Conservation (phyloP, 2,329 filamentous ascomycete genomes). For the Trichoderma cornu-damae region DNA sequence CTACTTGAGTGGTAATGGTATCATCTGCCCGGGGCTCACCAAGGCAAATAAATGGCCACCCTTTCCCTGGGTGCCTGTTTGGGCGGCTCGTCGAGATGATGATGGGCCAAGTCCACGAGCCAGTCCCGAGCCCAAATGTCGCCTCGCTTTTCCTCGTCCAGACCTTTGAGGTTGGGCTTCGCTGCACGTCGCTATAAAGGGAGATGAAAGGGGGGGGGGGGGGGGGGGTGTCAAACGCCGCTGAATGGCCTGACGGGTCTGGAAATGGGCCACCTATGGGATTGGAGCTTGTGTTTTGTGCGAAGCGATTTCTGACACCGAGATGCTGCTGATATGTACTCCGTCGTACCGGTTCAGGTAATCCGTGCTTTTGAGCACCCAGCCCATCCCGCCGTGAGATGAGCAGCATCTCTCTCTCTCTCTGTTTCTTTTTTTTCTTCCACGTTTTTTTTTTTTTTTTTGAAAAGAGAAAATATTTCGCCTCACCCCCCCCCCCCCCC, state of each 20-base stretch:
- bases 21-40: too few species aligned
- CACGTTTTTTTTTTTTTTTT: not conserved
- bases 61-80: not conserved
- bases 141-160: conserved; percentile 14
- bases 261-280: conserved; percentile 6
- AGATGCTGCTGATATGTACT: not conserved
- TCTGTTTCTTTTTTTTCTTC: not conserved
- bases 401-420: not conserved
- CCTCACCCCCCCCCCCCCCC: too few species aligned
- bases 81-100: conserved; percentile 1
- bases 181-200: conserved; percentile 18
- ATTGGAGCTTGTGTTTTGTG: conserved; percentile 13
- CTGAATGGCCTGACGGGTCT: conserved; percentile 16
- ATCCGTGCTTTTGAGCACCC: not conserved
- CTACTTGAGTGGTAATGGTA: too few species aligned
- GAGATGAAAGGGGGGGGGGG: conserved; percentile 4
- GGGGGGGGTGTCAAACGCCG: conserved; percentile 10
- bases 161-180: conserved; percentile 13
- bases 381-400: not conserved
- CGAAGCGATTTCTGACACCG: conserved; percentile 17
- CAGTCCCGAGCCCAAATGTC: conserved; percentile 13
- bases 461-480: too few species aligned
- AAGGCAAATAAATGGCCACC: too few species aligned
- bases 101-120: not conserved
- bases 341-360: not conserved